Evolutionary conservation across 2,329 filamentous ascomycete species (phyloP).

Genomic region (Cordyceps pruinosa): DNA sequence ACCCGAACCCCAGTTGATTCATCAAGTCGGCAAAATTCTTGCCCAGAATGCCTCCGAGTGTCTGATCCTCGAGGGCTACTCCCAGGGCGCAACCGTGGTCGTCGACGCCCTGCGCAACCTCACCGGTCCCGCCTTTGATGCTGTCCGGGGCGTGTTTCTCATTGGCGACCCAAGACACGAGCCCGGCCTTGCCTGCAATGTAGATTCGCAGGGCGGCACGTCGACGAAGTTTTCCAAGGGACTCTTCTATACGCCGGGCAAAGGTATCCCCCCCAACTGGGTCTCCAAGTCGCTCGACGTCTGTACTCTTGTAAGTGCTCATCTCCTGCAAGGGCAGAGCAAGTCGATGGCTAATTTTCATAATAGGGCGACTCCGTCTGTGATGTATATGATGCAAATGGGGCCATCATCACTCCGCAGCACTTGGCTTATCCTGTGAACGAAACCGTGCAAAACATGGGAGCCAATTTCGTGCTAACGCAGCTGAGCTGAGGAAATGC

Average conservation of each 20-base stretch:
- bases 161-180: slow-evolving; percentile 11
- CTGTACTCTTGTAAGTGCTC: slow-evolving; percentile 13
- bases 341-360: background rate
- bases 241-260: background rate
- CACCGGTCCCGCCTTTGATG: slow-evolving; percentile 7
- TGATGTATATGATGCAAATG: background rate
- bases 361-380: slow-evolving; percentile 13
- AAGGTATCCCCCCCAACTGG: slow-evolving; percentile 9
- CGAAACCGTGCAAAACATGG: slow-evolving; percentile 5
- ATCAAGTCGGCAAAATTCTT: slow-evolving; percentile 3
- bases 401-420: background rate
- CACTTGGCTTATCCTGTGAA: slow-evolving; percentile 8
- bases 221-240: background rate
- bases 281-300: slow-evolving; percentile 12
- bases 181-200: slow-evolving; percentile 13
- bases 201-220: slow-evolving; percentile 11
- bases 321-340: too few species aligned
- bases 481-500: background rate
- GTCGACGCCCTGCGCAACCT: slow-evolving; percentile 11
- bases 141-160: slow-evolving; percentile 13
- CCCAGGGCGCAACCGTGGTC: slow-evolving; percentile 11
- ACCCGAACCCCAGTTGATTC: background rate
- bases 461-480: slow-evolving; percentile 6
- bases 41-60: slow-evolving; percentile 1
- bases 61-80: slow-evolving; percentile 14